Evolutionary conservation across 352 stramenopile species (phyloP).

Genomic region (Phytopythium delawarense): DNA sequence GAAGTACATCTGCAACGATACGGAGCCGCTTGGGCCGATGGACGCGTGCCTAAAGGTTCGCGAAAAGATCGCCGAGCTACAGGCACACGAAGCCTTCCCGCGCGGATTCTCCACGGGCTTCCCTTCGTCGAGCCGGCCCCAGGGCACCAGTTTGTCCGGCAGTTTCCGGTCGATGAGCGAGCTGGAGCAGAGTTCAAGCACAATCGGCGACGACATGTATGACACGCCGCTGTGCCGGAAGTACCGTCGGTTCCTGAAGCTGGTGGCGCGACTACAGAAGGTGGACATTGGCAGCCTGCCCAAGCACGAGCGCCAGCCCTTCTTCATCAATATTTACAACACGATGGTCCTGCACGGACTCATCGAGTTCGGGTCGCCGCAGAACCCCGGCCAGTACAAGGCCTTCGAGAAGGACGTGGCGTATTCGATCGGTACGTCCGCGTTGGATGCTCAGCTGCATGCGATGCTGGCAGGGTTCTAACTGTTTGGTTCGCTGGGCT

Average conservation of each 20-base stretch:
- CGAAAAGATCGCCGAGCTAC: constrained; percentile 62
- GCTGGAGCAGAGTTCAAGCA: constrained; percentile 8
- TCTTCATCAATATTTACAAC: constrained; percentile 91
- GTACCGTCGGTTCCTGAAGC: constrained; percentile 76
- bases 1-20: constrained; percentile 61
- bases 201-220: constrained; percentile 33
- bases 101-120: constrained; percentile 71
- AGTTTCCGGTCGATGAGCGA: constrained; percentile 10
- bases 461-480: not conserved
- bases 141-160: constrained; percentile 1
- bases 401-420: constrained; percentile 80
- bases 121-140: not conserved
- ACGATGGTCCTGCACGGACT: constrained; percentile 84
- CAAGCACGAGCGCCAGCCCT: constrained; percentile 82
- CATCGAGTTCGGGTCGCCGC: constrained; percentile 81
- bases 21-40: constrained; percentile 46
- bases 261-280: constrained; percentile 56
- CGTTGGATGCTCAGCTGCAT: no score
- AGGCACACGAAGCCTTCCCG: constrained; percentile 60
- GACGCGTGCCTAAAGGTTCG: constrained; percentile 68
- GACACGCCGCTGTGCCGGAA: constrained; percentile 48
- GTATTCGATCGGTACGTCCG: constrained; percentile 60
- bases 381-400: constrained; percentile 81
- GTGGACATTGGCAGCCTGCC: constrained; percentile 67
- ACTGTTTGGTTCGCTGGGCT: not conserved